Evolutionary conservation across 208 protist genomes (phyloP), one percentile per base, ranked within the genome.

Genomic region (Trypanosoma vivax): DNA sequence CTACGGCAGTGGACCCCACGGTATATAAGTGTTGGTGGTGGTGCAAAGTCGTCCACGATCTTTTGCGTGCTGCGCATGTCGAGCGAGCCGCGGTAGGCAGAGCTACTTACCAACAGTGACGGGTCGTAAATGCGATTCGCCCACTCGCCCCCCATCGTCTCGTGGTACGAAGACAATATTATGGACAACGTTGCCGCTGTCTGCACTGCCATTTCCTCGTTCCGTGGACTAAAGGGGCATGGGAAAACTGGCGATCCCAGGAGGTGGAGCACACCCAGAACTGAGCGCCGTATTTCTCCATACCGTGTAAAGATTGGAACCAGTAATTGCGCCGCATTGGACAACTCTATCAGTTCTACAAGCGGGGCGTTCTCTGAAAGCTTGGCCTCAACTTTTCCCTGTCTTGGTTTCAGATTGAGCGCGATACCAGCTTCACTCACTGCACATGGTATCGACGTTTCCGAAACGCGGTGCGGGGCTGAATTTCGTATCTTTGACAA

Each of bases 101-200:
- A 65, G 5, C 76, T 84, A 31, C 65, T 65, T 29, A 71, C 54
- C 27, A 94, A 35, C 19, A 71, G 42, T 19, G 61, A 75, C 2
- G 78, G 73, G 57, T 91, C 69, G 62, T 87, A 94, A 56, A 91
- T 87, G 50, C 73, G 87, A 52, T 91, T 91, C 1, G 73, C 65
- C 83, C 87, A 94, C 64, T 94, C 87, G 6, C 65, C 61, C 18
- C 81, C 77, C 87, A 94, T 91, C 14, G 68, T 62, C 19, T 89
- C 76, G 56, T 86, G 73, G 72, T 94, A 76, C 5, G 80, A 74
- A n/a, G 83, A 88, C 35, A 94, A 37, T 46, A 90, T 76, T 9
- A 62, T 74, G 23, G 87, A 87, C n/a, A 91, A 65, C 42, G 82
- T 79, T 27, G 43, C 63, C 6, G 87, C 75, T 13, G 76, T 81